A percentile compares a stretch with the other conserved stretches of the same genome.
Conservation (phyloP, 2,329 filamentous ascomycete genomes). For the Ilyonectria robusta region DNA sequence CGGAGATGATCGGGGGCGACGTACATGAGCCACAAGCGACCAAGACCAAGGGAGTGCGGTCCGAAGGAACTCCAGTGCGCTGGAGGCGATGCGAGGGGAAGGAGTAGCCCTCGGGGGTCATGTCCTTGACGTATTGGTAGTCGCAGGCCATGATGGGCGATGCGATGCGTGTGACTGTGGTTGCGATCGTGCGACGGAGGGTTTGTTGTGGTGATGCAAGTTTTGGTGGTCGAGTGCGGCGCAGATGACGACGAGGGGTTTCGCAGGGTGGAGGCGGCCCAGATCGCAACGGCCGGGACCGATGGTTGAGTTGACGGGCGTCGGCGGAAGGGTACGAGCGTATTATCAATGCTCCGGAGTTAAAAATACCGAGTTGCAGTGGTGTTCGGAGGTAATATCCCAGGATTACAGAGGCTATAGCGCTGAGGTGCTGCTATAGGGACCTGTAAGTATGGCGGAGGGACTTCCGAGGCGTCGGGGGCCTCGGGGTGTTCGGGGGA, state of each 20-base stretch:
- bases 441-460: conserved; percentile 3
- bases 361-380: neutral
- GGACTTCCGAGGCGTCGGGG: conserved; percentile 14
- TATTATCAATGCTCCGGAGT: conserved; percentile 14
- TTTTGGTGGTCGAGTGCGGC: conserved; percentile 13
- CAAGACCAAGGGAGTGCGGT: conserved; percentile 69
- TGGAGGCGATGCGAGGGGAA: conserved; percentile 75
- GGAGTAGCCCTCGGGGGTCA: conserved; percentile 62
- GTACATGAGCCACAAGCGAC: conserved; percentile 77
- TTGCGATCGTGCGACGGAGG: conserved; percentile 1
- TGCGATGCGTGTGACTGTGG: conserved; percentile 23
- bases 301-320: conserved; percentile 8
- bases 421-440: neutral
- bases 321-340: conserved; percentile 3
- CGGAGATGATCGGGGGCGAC: conserved; percentile 23
- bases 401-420: neutral
- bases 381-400: neutral
- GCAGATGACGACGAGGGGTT: conserved; percentile 24
- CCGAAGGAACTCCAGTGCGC: conserved; percentile 55
- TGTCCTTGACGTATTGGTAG: conserved; percentile 53
- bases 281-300: conserved; percentile 20
- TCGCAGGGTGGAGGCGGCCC: conserved; percentile 5
- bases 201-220: conserved; percentile 2
- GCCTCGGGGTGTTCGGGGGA: conserved; percentile 20
- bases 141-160: conserved; percentile 47